A percentile compares a stretch with the other conserved stretches of the same genome.
phyloP scores from a whole-genome alignment of 352 stramenopile species.

The Phytophthora parvispora region DNA sequence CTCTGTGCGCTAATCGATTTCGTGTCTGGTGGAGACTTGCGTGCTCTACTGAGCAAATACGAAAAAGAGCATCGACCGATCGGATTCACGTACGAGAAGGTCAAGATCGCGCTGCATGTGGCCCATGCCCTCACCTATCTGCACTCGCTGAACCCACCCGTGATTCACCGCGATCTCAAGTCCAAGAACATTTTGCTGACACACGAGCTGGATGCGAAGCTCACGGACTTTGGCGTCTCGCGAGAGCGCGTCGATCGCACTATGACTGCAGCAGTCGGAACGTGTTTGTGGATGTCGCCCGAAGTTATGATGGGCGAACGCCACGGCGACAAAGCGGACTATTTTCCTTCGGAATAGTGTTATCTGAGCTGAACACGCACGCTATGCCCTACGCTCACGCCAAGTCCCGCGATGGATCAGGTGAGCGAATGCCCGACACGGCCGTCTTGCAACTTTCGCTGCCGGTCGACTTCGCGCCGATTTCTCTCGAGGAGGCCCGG shows the following conservation, averaged over 20 bases:
- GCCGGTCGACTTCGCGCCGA: conserved; percentile 25
- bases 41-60: too few relatives aligned
- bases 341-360: conserved; percentile 34
- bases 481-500: conserved; percentile 22
- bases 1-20: too few relatives aligned
- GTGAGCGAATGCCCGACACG: conserved; percentile 10
- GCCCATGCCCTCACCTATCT: too few relatives aligned
- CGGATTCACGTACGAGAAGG: too few relatives aligned
- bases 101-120: too few relatives aligned
- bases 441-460: conserved; percentile 32
- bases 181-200: too few relatives aligned
- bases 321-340: conserved; percentile 34
- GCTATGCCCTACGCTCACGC: conserved; percentile 29
- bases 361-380: conserved; percentile 40
- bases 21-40: too few relatives aligned
- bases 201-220: conserved; percentile 44
- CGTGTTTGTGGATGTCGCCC: conserved; percentile 43
- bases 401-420: neutral
- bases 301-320: conserved; percentile 46
- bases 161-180: too few relatives aligned
- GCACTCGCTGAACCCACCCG: too few relatives aligned
- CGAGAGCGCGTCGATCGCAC: conserved; percentile 30
- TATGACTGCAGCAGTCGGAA: conserved; percentile 42
- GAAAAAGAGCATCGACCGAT: too few relatives aligned
- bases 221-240: conserved; percentile 69